phyloP scores from a whole-genome alignment of 1,139 yeast species.

The Pichiaceae sp. region DNA sequence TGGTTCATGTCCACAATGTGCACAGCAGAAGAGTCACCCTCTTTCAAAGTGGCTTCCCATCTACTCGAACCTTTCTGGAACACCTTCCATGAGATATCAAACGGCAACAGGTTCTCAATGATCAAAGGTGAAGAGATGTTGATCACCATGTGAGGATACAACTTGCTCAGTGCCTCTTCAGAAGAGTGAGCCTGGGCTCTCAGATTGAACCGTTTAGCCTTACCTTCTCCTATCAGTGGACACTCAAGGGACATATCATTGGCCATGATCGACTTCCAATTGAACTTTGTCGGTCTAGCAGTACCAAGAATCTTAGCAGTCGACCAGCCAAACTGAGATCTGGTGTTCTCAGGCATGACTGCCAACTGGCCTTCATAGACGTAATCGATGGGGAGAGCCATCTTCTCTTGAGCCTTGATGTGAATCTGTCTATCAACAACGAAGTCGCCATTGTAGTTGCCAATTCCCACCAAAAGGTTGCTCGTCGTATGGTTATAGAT shows the following conservation, averaged over 20 bases:
- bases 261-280: constrained; percentile 59
- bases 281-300: constrained; percentile 24
- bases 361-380: constrained; percentile 53
- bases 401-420: constrained; percentile 45
- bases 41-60: constrained; percentile 53
- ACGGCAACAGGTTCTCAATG: constrained; percentile 79
- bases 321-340: constrained; percentile 59
- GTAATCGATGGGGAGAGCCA: constrained; percentile 65
- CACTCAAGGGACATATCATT: constrained; percentile 55
- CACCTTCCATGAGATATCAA: constrained; percentile 65
- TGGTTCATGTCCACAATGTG: constrained; percentile 76
- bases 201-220: constrained; percentile 39
- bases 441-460: constrained; percentile 23
- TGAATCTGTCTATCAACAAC: constrained; percentile 23
- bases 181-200: constrained; percentile 64
- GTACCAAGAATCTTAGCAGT: constrained; percentile 19
- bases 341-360: constrained; percentile 53
- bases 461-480: constrained; percentile 38
- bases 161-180: constrained; percentile 59
- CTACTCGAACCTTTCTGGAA: constrained; percentile 74
- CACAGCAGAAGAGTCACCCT: constrained; percentile 62
- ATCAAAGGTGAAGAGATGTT: constrained; percentile 81
- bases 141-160: constrained; percentile 80
- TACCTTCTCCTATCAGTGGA: constrained; percentile 27
- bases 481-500: constrained; percentile 67